phyloP scores from a whole-genome alignment of 1,284 basidiomycete species.

The Tremellales sp. region DNA sequence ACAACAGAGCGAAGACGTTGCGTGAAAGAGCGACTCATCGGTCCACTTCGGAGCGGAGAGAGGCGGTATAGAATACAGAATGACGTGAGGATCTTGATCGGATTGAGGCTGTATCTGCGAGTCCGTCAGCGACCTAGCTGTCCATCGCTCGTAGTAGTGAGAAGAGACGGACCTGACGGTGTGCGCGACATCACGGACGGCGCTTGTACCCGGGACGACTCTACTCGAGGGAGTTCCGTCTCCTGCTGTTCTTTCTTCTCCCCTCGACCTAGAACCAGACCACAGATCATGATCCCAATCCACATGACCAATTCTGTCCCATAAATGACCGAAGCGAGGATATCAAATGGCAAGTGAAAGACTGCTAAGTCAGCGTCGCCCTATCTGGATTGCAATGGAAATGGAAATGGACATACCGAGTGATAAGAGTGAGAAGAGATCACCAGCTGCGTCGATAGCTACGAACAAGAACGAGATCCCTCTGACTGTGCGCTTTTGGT shows the following conservation, averaged over 20 bases:
- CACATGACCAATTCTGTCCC: slow-evolving; percentile 4
- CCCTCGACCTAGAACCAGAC: neutral
- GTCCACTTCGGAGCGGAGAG: neutral
- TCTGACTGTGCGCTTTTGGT: slow-evolving; percentile 2
- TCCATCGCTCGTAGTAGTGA: too few species aligned
- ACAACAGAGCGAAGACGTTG: too few species aligned
- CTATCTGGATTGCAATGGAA: neutral
- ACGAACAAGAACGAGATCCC: slow-evolving; percentile 8
- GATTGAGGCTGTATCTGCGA: neutral
- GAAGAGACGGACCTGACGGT: neutral
- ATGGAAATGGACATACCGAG: slow-evolving; percentile 1
- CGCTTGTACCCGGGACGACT: neutral
- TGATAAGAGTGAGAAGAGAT: slow-evolving; percentile 5
- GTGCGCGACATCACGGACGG: neutral
- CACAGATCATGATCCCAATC: slow-evolving; percentile 10
- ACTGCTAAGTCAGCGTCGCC: neutral
- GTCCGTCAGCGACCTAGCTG: neutral
- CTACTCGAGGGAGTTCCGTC: neutral
- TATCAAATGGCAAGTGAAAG: slow-evolving; percentile 4
- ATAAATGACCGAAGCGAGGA: slow-evolving; percentile 6
- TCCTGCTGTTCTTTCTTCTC: neutral
- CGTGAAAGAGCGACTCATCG: too few species aligned
- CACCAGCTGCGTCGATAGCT: slow-evolving; percentile 4
- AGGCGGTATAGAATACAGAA: neutral
- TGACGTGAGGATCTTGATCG: neutral